Base-by-base conservation (phyloP, 2,329 filamentous ascomycete genomes). In the Alternaria gaisen region DNA sequence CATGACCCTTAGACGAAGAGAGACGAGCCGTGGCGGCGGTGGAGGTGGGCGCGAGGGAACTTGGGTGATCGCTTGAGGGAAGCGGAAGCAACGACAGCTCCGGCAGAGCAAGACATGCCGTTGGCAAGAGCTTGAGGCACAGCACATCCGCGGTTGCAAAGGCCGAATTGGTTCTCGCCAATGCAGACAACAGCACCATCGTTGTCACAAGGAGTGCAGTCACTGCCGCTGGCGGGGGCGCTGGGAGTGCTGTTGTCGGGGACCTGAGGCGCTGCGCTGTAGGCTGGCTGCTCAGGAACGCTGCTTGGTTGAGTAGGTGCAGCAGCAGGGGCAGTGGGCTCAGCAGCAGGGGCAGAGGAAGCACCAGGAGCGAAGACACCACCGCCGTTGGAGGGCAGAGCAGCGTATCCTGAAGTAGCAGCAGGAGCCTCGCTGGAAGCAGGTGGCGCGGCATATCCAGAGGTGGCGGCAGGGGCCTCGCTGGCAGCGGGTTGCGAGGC, bases 111-210 rank as follows among this genome's bases (percentile, higher is more conserved):
- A 7, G 68, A 65, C 47, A 79, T 83, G 38, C 82, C 82, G 20
- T 72, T 67, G 10, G 82, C 77, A 28, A 83, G 74, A 34, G 72
- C 64, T 62, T 80, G 78, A 7, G 78, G 65, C 36, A 82, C 72
- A 5, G 80, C 81, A 58, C 72, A 80, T 46, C 78, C 76, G 53
- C 76, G 71, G 73, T 83, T 75, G 77, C 81, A 83, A 36, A 83
- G 72, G 32, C 81, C 82, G 56, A 80, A 84, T 26, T 79, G 73
- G 40, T 64, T 72, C 50, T 57, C 65, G 52, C 80, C 80, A 36
- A 82, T 80, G 74, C 82, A 84, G 57, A 83, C 72, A 46, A 84
- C 66, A 26, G 69, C 72, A 20, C 81, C 81, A 9, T 80, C 75
- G 38, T 67, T 75, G 14, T 74, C 70, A 76, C 82, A 83, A 38